Base-by-base conservation (phyloP, 2,329 filamentous ascomycete species). In the Cercospora zeae-maydis region DNA sequence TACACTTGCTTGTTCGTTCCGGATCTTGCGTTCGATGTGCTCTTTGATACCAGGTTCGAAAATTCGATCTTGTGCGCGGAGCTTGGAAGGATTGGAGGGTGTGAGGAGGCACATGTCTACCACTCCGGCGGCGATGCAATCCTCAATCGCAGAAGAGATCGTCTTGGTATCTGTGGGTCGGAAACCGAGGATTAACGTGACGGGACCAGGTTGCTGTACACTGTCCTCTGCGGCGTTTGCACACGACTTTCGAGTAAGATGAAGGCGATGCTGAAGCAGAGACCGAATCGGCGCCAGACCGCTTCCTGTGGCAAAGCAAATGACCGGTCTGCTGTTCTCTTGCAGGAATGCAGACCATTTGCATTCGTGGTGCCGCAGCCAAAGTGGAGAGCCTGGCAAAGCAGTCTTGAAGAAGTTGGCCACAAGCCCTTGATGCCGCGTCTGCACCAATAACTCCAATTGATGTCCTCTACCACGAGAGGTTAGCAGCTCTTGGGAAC, bases 271-370 rank as follows among this genome's bases (percentile, higher is more conserved):
- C 13, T 56, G 53, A 3, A 56, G 53, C 1, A 56, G 53, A 6
- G 33, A 37, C 6, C 53, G 53, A 16, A 56, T 42, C 3, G 53
- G 53, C 13, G 53, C 53, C 6, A 56, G 8, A 27, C 53, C 53
- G n/a, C 53, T 56, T 13, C 53, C 53, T 27, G 53, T 56, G 3
- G 53, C 53, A 13, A 56, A 56, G 34, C 53, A 56, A 8, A 56
- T 56, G 1, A 56, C 36, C 5, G 53, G 34, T 3, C 11, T 37
- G 36, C 31, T 39, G 13, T 1, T 3, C 1, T 37, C 53, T 21
- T 56, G 14, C 53, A 56, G 34, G 1, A 56, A 9, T 5, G 34
- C 8, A 5, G 19, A 27, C 36, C 19, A 37, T 11, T 37, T 24
- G 0, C 19, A 16, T 34, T 37, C 33, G 2, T 42, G 53, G n/a